Evolutionary conservation across 768 basidiomycete genomes (phyloP), one percentile per base, ranked within the genome.

Genomic region (Cystobasidium onofrii): DNA sequence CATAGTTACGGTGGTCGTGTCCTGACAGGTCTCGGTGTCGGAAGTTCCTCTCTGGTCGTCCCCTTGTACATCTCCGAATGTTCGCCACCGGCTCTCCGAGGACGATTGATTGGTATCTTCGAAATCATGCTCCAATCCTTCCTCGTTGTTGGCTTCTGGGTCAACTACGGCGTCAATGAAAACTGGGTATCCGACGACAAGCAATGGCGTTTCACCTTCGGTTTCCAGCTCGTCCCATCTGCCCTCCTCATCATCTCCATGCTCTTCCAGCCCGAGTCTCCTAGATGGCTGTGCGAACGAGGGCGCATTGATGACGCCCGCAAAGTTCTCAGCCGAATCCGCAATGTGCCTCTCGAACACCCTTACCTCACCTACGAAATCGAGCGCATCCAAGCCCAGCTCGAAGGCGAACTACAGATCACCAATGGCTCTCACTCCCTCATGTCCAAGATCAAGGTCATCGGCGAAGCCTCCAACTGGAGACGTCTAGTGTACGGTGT

Each of bases 51-150:
- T 13, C 27, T 77, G 20, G 81, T 67, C 63, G 12, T 76, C 80
- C 84, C 84, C 17, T 82, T 84, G 46, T 85, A 83, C 75, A 82
- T 85, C 54, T 65, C 73, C 7, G 70, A 73, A 46, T 73, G 70
- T 36, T 44, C 85, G 0, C 74, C 74, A 18, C 67, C 74, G 0
- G 74, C 74, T 29, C 55, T 74, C 23, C 65, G 74, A 34, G 85
- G 85, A 33, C 81, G 83, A 25, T 33, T 69, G 41, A 69, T 69
- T 54, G 66, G 66, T 69, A 69, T 69, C 50, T 69, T 69, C 46
- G 66, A 69, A 55, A 69, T 69, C 54, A 46, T 52, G 66, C 66
- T 69, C 10, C 66, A 69, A 25, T 4, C 52, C 36, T 70, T 46
- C 44, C 46, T 70, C 27, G 67, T 70, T 23, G 80, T 85, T 18